phyloP scores from a whole-genome alignment of 2,329 filamentous ascomycete species.

The Aureobasidium pullulans region DNA sequence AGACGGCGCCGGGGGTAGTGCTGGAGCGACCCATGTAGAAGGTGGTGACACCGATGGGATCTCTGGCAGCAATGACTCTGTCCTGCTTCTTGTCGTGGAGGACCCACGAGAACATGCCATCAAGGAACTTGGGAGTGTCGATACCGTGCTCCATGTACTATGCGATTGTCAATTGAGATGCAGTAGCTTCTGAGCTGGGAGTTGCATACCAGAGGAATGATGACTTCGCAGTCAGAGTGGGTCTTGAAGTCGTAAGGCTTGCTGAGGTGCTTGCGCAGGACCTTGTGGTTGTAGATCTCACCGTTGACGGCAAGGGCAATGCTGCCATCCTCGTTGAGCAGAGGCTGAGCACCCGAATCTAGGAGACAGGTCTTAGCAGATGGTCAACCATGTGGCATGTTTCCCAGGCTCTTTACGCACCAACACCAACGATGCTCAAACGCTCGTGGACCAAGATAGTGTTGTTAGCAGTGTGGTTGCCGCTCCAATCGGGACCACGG shows the following conservation, averaged over 20 bases:
- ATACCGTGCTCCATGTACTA: conserved; percentile 89
- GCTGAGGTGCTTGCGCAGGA: conserved; percentile 81
- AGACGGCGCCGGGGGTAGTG: conserved; percentile 72
- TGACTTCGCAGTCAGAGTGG: conserved; percentile 96
- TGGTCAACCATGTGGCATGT: background rate
- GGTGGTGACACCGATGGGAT: conserved; percentile 94
- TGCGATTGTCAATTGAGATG: background rate
- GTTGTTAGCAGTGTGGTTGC: conserved; percentile 80
- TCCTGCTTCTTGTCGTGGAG: conserved; percentile 93
- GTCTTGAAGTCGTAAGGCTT: conserved; percentile 94
- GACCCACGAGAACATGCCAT: conserved; percentile 99
- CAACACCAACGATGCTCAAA: conserved; percentile 93
- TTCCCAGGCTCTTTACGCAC: conserved; percentile 43
- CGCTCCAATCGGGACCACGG: conserved; percentile 89
- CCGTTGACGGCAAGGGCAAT: conserved; percentile 95
- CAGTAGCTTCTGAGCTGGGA: no score
- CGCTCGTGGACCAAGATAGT: conserved; percentile 98
- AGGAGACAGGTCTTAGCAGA: conserved; percentile 14
- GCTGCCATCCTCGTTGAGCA: conserved; percentile 82
- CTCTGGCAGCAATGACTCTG: conserved; percentile 85
- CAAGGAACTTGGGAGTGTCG: conserved; percentile 85
- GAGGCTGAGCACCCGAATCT: conserved; percentile 93
- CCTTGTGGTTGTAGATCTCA: conserved; percentile 99
- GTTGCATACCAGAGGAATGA: conserved; percentile 77
- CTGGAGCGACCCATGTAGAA: conserved; percentile 92